A percentile compares a stretch with the other conserved stretches of the same genome.
phyloP scores from a whole-genome alignment of 1,139 yeast genomes.

The Kodamaea arcana region DNA sequence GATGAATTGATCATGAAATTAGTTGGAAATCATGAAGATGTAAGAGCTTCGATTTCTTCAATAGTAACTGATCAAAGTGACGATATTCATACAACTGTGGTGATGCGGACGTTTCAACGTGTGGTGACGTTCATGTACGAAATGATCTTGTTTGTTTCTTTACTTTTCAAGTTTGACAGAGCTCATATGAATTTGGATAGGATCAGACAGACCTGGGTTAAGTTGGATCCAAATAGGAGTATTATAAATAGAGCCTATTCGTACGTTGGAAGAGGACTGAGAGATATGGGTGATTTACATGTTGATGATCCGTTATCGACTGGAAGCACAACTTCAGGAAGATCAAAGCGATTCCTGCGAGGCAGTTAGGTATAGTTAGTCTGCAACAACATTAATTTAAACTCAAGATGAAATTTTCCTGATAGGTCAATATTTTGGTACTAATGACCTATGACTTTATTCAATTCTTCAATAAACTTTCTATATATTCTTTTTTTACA shows the following conservation, averaged over 20 bases:
- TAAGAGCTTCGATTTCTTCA: background rate
- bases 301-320: constrained; percentile 1
- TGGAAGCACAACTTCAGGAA: too few species aligned
- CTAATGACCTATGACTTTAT: too few species aligned
- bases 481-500: too few species aligned
- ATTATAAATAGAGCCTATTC: constrained; percentile 37
- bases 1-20: constrained; percentile 25
- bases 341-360: too few species aligned
- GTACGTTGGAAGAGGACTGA: constrained; percentile 28
- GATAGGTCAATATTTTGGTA: too few species aligned
- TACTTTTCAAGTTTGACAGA: constrained; percentile 33
- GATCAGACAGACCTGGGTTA: constrained; percentile 40
- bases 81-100: constrained; percentile 1
- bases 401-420: too few species aligned
- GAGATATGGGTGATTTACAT: background rate
- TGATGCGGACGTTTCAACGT: constrained; percentile 17
- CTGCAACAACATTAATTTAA: too few species aligned
- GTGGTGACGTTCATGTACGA: constrained; percentile 30
- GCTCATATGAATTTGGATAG: constrained; percentile 44
- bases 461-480: too few species aligned
- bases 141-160: constrained; percentile 27
- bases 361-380: too few species aligned
- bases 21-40: constrained; percentile 15
- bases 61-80: background rate
- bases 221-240: constrained; percentile 43